Percentiles rank a stretch among this genome's conserved stretches.
phyloP scores from a whole-genome alignment of 169 alveolate genomes.

The Cryptosporidium meleagridis region DNA sequence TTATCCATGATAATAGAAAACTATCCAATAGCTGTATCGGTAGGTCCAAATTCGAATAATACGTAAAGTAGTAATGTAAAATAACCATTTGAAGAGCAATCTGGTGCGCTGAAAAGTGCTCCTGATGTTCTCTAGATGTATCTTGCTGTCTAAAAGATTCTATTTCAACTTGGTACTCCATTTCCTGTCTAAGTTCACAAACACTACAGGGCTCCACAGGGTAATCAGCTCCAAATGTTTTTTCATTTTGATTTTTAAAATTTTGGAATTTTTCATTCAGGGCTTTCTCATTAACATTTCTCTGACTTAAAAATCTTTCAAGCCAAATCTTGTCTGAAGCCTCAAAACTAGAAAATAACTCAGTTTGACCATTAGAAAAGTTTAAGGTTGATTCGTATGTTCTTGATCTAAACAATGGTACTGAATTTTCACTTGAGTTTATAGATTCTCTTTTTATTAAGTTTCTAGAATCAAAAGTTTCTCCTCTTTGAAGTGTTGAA shows the following conservation, averaged over 20 bases:
- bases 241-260: neutral
- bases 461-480: conserved; percentile 30
- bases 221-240: neutral
- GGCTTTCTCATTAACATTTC: conserved; percentile 21
- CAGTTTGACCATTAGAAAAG: neutral
- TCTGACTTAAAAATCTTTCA: conserved; percentile 42
- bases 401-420: conserved; percentile 53
- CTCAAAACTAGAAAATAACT: neutral
- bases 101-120: conserved; percentile 51
- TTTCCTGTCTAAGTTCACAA: neutral
- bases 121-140: neutral
- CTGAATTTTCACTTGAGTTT: neutral
- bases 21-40: conserved; percentile 62
- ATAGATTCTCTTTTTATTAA: neutral
- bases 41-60: conserved; percentile 57
- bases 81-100: conserved; percentile 64
- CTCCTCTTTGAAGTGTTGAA: conserved; percentile 28
- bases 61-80: conserved; percentile 59
- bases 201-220: neutral
- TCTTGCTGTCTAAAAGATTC: neutral
- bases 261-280: neutral
- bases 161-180: neutral
- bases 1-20: conserved; percentile 60
- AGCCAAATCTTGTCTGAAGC: conserved; percentile 31
- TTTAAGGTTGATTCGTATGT: conserved; percentile 45